Evolutionary conservation across 176 grass and related monocot species (phyloP), one percentile per base, ranked within the genome.

Genomic region (Cocos nucifera): DNA sequence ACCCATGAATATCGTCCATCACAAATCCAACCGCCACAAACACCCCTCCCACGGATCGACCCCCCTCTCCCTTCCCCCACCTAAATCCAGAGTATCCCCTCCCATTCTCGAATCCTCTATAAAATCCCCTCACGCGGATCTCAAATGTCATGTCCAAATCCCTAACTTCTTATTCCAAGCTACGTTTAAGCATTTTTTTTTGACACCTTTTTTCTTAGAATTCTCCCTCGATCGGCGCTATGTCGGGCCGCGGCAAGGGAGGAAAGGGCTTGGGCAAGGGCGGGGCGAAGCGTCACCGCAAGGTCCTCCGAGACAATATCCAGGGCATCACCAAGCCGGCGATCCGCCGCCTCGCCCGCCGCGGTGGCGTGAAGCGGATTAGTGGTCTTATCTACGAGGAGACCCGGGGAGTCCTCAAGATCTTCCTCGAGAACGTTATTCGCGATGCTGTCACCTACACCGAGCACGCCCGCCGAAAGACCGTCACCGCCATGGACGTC

Each of bases 251-350:
- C 19, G 59, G 70, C 5, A 73, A 73, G 70, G 70, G 70, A 28
- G 70, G 70, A 18, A 73, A 72, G 55, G 69, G 69, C 6, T 27
- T 62, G 24, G 69, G 69, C 0, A 72, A 63, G 50, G 70, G 70
- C 58, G 70, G 70, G 4, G 70, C 70, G 15, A 73, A 73, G 70
- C 70, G 70, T 19, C 70, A 73, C 6, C 70, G 70, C 27, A 79
- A 79, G 69, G 77, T 79, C 19, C 77, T 79, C 18, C 54, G 77
- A 4, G 77, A 79, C 35, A 79, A 79, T 61, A 79, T 79, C 54
- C 77, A 79, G 62, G 77, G 77, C 23, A 79, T 79, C 62, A 79
- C 77, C 49, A 79, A 79, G 56, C 77, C 77, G 19, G 77, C 77
- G 5, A 79, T 79, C 25, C 77, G 77, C 3, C 69, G 77, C 9